Base-by-base conservation (phyloP, 768 basidiomycete genomes). In the Kwoniella dendrophila region DNA sequence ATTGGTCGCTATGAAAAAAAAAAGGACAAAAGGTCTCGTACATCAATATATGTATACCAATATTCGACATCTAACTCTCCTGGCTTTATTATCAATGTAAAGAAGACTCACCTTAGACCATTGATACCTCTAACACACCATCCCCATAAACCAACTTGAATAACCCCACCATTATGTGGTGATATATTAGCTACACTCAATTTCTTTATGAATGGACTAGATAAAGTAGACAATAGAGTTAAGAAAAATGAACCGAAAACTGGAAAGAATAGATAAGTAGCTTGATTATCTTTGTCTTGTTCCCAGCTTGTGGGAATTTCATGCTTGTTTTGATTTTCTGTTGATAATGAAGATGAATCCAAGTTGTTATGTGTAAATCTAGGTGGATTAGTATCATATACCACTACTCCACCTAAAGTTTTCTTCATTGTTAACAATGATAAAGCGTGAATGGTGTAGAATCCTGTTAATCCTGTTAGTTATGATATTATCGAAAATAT, bases 241-340 rank as follows among this genome's bases (percentile, higher is more conserved):
- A 75, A 51, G 0, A 75, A 7, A 29, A 73, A 63, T 4, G 68
- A 34, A 2, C 55, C 54, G 43, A 71, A 67, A 11, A 66, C 38
- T 8, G 71, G 71, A 54, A 75, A 71, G 59, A 69, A 69, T 14
- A 75, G 64, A 41, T 62, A 67, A 12, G 74, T 73, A 4, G 71
- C 74, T 67, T 73, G 74, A 63, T 75, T 75, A 16, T 59, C 61
- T 50, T 64, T 62, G 52, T 64, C 63, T 14, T 14, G 38, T 40
- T 47, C 2, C 32, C 30, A 8, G 11, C 40, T 11, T n/a, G 14
- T 24, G 4, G 5, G 22, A 3, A 5, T 2, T 54, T 20, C 22
- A 36, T 5, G 22, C 24, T 22, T 4, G 32, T 22, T 11, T 53
- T 8, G 24, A 22, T n/a, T 32, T 20, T 11, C n/a, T 43, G 45